A percentile compares a stretch with the other conserved stretches of the same genome.
phyloP scores from a whole-genome alignment of 257 asterid species.

The Nicotiana attenuata region DNA sequence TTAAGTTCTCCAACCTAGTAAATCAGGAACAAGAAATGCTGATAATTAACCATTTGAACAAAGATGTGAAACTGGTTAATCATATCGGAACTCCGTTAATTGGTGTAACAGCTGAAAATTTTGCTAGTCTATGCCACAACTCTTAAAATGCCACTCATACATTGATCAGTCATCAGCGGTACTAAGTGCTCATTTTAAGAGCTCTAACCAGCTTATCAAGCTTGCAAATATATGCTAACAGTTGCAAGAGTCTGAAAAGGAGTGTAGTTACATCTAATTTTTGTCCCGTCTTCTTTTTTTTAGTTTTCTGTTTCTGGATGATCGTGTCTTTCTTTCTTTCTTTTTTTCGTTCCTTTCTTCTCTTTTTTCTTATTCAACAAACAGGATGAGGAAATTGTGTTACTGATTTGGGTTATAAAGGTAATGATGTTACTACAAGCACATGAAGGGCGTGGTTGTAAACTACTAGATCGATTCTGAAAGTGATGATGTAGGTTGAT shows the following conservation, averaged over 20 bases:
- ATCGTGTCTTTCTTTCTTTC: background rate
- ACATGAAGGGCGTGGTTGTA: background rate
- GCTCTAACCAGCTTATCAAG: background rate
- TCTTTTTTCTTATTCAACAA: background rate
- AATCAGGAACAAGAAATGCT: background rate
- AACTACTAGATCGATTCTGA: background rate
- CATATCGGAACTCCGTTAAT: background rate
- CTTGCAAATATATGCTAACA: background rate
- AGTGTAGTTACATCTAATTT: background rate
- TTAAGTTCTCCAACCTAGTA: slow-evolving; percentile 67
- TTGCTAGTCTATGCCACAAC: background rate
- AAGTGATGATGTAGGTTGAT: background rate
- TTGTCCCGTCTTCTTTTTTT: background rate
- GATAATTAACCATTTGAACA: background rate
- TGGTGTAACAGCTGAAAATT: background rate
- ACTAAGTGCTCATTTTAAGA: background rate
- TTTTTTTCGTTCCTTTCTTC: background rate
- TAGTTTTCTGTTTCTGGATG: background rate
- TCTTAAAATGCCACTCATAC: background rate
- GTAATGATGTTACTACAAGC: background rate
- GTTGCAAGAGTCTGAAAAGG: background rate
- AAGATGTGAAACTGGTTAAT: background rate
- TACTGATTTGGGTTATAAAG: background rate
- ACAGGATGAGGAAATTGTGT: background rate
- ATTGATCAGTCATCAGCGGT: background rate